A percentile compares a stretch with the other conserved stretches of the same genome.
Evolutionary conservation across 2,329 filamentous ascomycete genomes (phyloP).

Genomic region (Colletotrichum plurivorum): DNA sequence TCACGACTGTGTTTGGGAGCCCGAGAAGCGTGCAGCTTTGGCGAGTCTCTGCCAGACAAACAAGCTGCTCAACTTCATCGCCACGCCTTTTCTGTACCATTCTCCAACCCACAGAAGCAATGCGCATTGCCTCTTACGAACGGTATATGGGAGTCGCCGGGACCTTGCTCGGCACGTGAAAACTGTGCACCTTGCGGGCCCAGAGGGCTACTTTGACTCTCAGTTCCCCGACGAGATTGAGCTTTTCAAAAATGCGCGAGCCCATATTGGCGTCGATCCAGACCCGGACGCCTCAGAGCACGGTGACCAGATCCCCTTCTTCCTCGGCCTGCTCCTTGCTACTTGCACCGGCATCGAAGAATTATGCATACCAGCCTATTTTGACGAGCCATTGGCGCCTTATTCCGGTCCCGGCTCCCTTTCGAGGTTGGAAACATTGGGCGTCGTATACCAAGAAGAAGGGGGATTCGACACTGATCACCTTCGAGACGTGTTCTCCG

Average conservation of each 20-base stretch:
- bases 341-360: slow-evolving; percentile 1
- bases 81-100: slow-evolving; percentile 7
- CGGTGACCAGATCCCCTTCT: neutral
- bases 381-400: neutral
- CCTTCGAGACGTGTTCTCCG: neutral
- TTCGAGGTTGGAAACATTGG: neutral
- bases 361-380: neutral
- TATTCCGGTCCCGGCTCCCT: neutral
- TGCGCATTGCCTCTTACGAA: neutral
- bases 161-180: slow-evolving; percentile 6
- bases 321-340: neutral
- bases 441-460: neutral
- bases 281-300: neutral
- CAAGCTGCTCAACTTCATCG: neutral
- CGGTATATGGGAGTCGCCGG: neutral
- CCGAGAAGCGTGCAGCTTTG: neutral
- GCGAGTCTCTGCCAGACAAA: neutral
- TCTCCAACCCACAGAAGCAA: neutral
- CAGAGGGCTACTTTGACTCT: neutral
- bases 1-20: neutral
- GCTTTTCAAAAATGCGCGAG: neutral
- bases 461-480: neutral
- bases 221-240: neutral
- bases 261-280: neutral
- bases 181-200: neutral